A percentile compares a stretch with the other conserved stretches of the same genome.
Conservation (phyloP, 164 flowering plant species). For the Sedum album region DNA sequence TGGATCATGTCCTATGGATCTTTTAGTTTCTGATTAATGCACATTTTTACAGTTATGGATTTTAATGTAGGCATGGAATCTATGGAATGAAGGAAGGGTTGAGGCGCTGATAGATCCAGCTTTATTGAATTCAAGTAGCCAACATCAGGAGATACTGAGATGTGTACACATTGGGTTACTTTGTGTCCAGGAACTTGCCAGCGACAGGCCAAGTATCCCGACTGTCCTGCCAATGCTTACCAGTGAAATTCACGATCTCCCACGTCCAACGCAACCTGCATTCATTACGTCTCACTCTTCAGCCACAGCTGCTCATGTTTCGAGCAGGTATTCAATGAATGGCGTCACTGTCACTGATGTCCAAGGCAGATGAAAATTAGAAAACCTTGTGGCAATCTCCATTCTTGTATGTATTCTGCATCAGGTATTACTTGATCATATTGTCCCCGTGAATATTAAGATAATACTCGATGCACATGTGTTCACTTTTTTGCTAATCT, state of each 20-base stretch:
- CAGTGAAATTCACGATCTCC: conserved; percentile 22
- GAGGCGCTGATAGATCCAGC: conserved; percentile 10
- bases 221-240: conserved; percentile 26
- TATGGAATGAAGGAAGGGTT: conserved; percentile 19
- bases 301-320: not conserved
- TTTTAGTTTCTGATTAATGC: not conserved
- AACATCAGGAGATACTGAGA: conserved; percentile 16
- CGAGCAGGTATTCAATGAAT: not conserved
- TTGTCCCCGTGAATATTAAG: no score
- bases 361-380: not conserved
- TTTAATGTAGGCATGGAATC: conserved; percentile 18
- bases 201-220: conserved; percentile 25
- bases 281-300: conserved; percentile 4
- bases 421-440: no score
- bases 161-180: conserved; percentile 32
- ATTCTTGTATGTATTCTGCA: no score
- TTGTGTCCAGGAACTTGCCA: conserved; percentile 26
- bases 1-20: not conserved
- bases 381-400: not conserved
- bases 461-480: no score
- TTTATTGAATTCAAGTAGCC: not conserved
- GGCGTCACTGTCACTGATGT: not conserved
- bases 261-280: conserved; percentile 22
- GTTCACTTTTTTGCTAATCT: no score
- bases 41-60: not conserved